phyloP scores from a whole-genome alignment of 2,329 filamentous ascomycete genomes.

The Fusarium lateritium region DNA sequence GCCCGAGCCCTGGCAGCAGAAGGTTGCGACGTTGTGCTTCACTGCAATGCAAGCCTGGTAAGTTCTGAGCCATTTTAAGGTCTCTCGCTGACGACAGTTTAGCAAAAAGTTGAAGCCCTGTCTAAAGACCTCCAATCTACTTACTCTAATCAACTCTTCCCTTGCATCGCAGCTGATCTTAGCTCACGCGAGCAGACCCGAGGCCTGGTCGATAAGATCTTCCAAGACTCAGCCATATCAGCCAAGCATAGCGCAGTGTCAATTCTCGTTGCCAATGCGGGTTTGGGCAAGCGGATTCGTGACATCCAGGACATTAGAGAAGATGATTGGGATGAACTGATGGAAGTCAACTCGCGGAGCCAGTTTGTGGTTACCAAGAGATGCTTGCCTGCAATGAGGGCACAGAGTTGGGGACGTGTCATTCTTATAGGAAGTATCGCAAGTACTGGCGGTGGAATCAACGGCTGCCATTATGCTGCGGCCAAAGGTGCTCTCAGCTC shows the following conservation, averaged over 20 bases:
- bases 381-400: conserved; percentile 52
- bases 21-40: conserved; percentile 35
- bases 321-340: conserved; percentile 56
- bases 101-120: conserved; percentile 32
- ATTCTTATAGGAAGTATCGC: conserved; percentile 55
- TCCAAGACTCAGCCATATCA: conserved; percentile 4
- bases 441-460: conserved; percentile 53
- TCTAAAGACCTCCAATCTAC: conserved; percentile 6
- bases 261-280: conserved; percentile 54
- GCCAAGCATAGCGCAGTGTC: conserved; percentile 46
- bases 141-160: conserved; percentile 16
- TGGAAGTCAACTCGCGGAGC: conserved; percentile 54
- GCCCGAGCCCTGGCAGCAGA: conserved; percentile 24
- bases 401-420: conserved; percentile 52
- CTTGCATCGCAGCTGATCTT: conserved; percentile 27
- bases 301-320: conserved; percentile 54
- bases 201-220: conserved; percentile 10
- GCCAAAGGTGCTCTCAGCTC: conserved; percentile 54
- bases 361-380: conserved; percentile 55
- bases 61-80: fast-evolving
- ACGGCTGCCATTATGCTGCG: conserved; percentile 55
- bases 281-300: conserved; percentile 52
- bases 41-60: conserved; percentile 33
- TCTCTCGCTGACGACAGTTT: fast-evolving
- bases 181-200: conserved; percentile 31